These are phyloP conservation scores for Aristolochia fimbriata DNA, from an alignment of 164 flowering plant genomes.

Conservation along the genomic window DNA sequence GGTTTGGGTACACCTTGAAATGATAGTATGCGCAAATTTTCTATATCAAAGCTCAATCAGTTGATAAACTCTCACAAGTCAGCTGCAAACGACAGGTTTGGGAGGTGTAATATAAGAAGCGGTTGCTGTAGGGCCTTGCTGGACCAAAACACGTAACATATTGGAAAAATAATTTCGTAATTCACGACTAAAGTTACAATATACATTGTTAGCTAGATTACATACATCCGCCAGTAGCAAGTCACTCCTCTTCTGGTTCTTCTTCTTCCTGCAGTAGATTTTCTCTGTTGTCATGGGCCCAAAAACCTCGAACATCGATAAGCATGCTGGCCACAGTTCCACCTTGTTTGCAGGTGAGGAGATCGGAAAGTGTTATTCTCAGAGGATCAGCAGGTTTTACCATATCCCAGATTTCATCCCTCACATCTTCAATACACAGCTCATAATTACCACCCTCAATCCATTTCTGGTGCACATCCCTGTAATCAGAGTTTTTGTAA, in stretches of 20 bases:
- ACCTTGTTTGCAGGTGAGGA: conserved; percentile 84
- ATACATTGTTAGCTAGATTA: no score
- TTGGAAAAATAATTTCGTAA: no score
- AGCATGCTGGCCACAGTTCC: conserved; percentile 99
- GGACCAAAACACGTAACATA: no score
- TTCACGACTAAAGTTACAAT: no score
- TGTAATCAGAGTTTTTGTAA: conserved; percentile 13
- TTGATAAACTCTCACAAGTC: no score
- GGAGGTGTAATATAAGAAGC: no score
- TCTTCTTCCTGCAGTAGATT: conserved; percentile 98
- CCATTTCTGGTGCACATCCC: conserved; percentile 99
- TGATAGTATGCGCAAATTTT: no score
- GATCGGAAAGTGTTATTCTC: conserved; percentile 62
- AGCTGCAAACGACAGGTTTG: no score
- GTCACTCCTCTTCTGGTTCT: conserved; percentile 85
- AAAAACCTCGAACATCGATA: conserved; percentile 92
- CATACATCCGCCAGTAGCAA: background rate
- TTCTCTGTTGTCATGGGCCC: conserved; percentile 99
- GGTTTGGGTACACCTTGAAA: no score
- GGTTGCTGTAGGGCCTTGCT: no score
- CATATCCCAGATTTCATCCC: conserved; percentile 99
- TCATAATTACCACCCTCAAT: conserved; percentile 98
- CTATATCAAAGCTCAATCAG: no score
- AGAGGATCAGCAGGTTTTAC: conserved; percentile 87
- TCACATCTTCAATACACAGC: conserved; percentile 85